Percentiles rank a stretch among this genome's conserved stretches.
Conservation (phyloP, 108 stramenopile species). For the Parmales sp. region DNA sequence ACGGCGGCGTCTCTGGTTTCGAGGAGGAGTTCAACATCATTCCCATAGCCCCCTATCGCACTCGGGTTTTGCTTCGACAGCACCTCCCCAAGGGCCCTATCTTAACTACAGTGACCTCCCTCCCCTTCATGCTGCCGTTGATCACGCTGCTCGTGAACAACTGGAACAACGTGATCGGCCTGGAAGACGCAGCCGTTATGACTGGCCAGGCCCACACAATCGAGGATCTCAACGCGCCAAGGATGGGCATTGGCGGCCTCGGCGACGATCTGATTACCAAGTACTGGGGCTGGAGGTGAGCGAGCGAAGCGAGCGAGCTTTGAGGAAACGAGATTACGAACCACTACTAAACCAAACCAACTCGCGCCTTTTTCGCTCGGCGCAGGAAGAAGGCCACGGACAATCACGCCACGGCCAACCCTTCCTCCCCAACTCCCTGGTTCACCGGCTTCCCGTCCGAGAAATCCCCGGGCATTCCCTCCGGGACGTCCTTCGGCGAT, state of each 20-base stretch:
- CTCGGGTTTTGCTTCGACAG: conserved; percentile 23
- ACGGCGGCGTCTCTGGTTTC: conserved; percentile 28
- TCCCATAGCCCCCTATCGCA: conserved; percentile 21
- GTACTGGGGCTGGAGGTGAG: neutral
- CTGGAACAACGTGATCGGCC: conserved; percentile 31
- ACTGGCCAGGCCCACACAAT: conserved; percentile 23
- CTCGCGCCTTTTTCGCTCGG: neutral
- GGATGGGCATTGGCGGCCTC: neutral
- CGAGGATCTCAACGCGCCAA: conserved; percentile 18
- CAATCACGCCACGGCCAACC: neutral
- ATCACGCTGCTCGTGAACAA: conserved; percentile 20
- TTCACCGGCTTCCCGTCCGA: neutral
- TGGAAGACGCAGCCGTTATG: conserved; percentile 25
- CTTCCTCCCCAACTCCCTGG: neutral
- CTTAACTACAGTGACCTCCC: conserved; percentile 13
- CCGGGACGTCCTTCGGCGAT: neutral
- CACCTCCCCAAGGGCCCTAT: conserved; percentile 29
- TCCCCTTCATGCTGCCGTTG: conserved; percentile 14
- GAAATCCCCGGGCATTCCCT: too few species aligned
- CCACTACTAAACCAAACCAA: neutral
- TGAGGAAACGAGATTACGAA: neutral
- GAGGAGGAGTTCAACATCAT: conserved; percentile 31
- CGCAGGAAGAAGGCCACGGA: neutral
- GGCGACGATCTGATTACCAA: conserved; percentile 4
- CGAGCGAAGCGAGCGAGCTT: neutral